Evolutionary conservation across 371 early-diverging fungal genomes (phyloP), one percentile per base, ranked within the genome.

Genomic region (Encephalitozoon hellem): DNA sequence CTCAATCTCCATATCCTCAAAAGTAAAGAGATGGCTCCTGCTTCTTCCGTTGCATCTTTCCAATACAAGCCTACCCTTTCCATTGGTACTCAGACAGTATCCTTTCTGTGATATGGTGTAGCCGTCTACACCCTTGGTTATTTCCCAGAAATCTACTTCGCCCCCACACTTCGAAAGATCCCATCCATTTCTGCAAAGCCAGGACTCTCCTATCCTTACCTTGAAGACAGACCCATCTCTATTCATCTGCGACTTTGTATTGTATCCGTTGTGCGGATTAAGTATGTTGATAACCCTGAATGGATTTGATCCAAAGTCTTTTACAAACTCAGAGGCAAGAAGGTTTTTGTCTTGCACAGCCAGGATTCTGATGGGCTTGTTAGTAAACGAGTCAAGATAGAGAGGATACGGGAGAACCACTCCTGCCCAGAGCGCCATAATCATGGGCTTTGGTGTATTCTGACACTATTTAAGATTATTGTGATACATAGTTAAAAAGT

Each of bases 1-100:
- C 38, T 65, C 38, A 11, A 73, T n/a, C 34, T 45, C 71, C 54
- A 59, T 41, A 30, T 66, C 74, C 41, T 73, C 53, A 65, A 73
- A 73, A 5, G 41, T 34, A 65, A 65, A 64, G 21, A 73, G 18
- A 42, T 73, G 74, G n/a, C 41, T 28, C 45, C 49, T 47, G 8
- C 66, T 73, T 11, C 25, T 49, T 3, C 43, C 67, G 23, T 64
- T 49, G 39, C 74, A 73, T 6, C 23, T 42, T 9, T 49, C 34
- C 34, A 73, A 21, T n/a, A 45, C 21, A 4, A 73, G 38, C 41
- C 63, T 49, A 11, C 18, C 23, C 15, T 42, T 64, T 41, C 47
- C 21, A 15, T 15, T 8, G 18, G 49, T 47, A 21, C 66, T 73
- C 5, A 73, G 43, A 28, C 74, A 73, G 8, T 28, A 45, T 39